Conservation (phyloP, 805 yeast genomes). For the Brettanomyces naardenensis region DNA sequence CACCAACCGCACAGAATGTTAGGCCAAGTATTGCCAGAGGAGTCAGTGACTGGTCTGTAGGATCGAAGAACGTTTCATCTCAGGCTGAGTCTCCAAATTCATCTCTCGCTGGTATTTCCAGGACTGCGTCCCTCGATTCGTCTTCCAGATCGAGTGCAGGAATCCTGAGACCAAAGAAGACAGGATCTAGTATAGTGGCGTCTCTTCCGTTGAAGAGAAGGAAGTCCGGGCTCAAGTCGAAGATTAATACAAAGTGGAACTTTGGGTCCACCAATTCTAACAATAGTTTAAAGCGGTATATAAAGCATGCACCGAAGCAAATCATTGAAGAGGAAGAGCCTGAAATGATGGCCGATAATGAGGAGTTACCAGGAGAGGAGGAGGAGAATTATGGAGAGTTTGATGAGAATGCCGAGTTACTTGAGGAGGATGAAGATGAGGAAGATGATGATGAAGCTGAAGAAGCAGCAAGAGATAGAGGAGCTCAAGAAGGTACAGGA, state of each 20-base stretch:
- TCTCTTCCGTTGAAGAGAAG: constrained; percentile 20
- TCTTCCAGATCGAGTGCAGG: constrained; percentile 21
- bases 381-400: constrained; percentile 7
- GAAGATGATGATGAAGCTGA: constrained; percentile 9
- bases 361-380: not conserved
- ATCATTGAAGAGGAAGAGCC: constrained; percentile 19
- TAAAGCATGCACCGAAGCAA: constrained; percentile 9
- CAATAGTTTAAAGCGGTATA: constrained; percentile 7
- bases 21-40: constrained; percentile 24
- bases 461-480: constrained; percentile 10
- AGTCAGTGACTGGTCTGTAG: constrained; percentile 26
- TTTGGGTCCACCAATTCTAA: constrained; percentile 7
- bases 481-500: constrained; percentile 7
- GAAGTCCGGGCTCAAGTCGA: constrained; percentile 25
- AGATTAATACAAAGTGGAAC: constrained; percentile 23
- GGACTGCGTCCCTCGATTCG: constrained; percentile 30
- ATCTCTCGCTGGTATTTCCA: constrained; percentile 25
- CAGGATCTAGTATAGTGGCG: constrained; percentile 5
- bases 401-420: constrained; percentile 4
- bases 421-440: constrained; percentile 5
- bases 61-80: constrained; percentile 15
- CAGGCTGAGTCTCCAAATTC: constrained; percentile 28
- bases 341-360: not conserved
- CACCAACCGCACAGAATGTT: not conserved
- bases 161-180: constrained; percentile 15